Conservation (phyloP, 495 filamentous ascomycete genomes). For the Bathelium albidoporum region DNA sequence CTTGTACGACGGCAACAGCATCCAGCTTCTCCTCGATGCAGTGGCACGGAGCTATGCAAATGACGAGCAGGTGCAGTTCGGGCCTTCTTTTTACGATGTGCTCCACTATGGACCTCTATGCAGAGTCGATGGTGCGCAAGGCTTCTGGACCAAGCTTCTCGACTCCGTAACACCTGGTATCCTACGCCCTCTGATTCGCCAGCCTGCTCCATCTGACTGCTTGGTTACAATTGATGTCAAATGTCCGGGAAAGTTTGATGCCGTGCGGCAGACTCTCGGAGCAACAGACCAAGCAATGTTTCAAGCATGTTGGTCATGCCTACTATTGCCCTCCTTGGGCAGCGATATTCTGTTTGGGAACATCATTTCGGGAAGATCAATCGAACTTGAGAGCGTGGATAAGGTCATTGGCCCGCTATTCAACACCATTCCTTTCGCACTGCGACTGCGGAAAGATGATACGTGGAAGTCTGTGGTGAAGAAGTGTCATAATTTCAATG, state of each 20-base stretch:
- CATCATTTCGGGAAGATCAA: slow-evolving; percentile 58
- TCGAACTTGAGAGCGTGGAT: slow-evolving; percentile 57
- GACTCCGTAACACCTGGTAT: neutral
- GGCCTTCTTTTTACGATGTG: slow-evolving; percentile 42
- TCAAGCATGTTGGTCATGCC: slow-evolving; percentile 58
- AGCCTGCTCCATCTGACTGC: neutral
- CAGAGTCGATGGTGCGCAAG: slow-evolving; percentile 41
- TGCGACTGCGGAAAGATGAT: slow-evolving; percentile 36
- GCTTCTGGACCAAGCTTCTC: slow-evolving; percentile 53
- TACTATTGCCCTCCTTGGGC: slow-evolving; percentile 36
- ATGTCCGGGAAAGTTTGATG: neutral
- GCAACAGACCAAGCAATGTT: slow-evolving; percentile 68
- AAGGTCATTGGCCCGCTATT: slow-evolving; percentile 73
- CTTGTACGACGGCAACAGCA: slow-evolving; percentile 77
- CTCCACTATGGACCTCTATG: slow-evolving; percentile 48
- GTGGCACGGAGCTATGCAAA: slow-evolving; percentile 40
- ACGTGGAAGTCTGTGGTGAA: slow-evolving; percentile 43
- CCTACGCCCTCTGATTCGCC: neutral
- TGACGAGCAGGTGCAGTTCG: slow-evolving; percentile 11
- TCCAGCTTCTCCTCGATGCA: slow-evolving; percentile 52
- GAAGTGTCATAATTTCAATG: slow-evolving; percentile 52
- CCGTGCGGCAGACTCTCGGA: slow-evolving; percentile 42
- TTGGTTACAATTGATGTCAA: neutral
- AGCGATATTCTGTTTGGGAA: slow-evolving; percentile 46
- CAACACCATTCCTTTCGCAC: slow-evolving; percentile 71